Base-by-base conservation (phyloP, 2,329 filamentous ascomycete species). In the Aspergillus sclerotialis region DNA sequence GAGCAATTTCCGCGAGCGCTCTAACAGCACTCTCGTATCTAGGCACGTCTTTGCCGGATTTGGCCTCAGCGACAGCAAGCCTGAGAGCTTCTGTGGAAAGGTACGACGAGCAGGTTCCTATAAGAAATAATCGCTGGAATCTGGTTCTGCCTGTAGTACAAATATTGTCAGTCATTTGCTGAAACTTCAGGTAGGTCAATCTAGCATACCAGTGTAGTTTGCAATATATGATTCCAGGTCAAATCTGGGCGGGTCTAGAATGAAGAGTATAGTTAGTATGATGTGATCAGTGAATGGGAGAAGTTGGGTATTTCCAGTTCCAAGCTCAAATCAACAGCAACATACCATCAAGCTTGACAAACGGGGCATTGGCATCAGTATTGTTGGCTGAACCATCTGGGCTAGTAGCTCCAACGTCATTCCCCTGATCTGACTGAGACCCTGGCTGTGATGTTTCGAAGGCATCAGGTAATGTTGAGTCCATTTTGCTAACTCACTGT, bases 191-290 rank as follows among this genome's bases (percentile, higher is more conserved):
- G n/a, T 12, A 19, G 23, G 7, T 5, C 9, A 1, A 5, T 31
- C 31, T 33, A 5, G 46, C 67, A 29, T 64, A 89, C 89, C 87
- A 56, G 70, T 73, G 63, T 96, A 98, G 56, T 95, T 94, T 46
- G 82, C 74, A 32, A 94, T 83, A 61, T 95, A 96, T 24, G 83
- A 77, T 41, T 95, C 87, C 27, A 98, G 75, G 52, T 96, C 92
- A 48, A 96, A 82, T 56, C 90, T 94, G 7, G 90, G 89, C 5
- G 76, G 64, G 30, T 87, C 85, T 90, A 21, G 7, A 24, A 25
- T 9, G 9, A 31, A 28, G 19, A 23, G 19, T 10, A 23, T 23
- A n/a, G 19, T 23, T 23, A 23, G 19, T 23, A 6, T 23, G 19
- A 10, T 10, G 10, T 23, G 19, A 23, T 23, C 10, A 6, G 10